A percentile compares a stretch with the other conserved stretches of the same genome.
These are phyloP conservation scores for Naumovozyma castellii DNA, from an alignment of 805 yeast genomes.

Conservation along the genomic window DNA sequence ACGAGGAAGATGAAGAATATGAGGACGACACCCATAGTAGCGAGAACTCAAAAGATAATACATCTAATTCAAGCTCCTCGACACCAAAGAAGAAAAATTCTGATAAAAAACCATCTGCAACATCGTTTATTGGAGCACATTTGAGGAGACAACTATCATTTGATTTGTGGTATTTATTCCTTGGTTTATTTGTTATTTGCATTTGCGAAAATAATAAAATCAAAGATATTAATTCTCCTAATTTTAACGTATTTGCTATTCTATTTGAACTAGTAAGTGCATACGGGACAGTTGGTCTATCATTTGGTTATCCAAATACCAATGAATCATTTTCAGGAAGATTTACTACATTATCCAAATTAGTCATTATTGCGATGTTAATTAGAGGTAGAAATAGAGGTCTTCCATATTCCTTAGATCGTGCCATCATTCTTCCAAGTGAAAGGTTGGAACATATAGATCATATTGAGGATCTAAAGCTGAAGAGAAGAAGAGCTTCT, in stretches of 20 bases:
- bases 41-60: conserved; percentile 13
- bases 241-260: conserved; percentile 60
- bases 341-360: conserved; percentile 64
- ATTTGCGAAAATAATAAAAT: conserved; percentile 71
- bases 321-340: conserved; percentile 64
- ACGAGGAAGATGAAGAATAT: conserved; percentile 13
- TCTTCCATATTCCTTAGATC: conserved; percentile 81
- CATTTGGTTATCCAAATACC: conserved; percentile 68
- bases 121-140: conserved; percentile 74
- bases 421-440: conserved; percentile 83
- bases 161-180: conserved; percentile 86
- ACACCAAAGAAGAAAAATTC: conserved; percentile 4
- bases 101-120: conserved; percentile 11
- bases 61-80: neutral
- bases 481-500: conserved; percentile 9
- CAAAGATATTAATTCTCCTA: conserved; percentile 32
- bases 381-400: conserved; percentile 96
- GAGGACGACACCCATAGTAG: conserved; percentile 8
- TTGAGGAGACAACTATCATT: conserved; percentile 84
- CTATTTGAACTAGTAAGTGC: conserved; percentile 89
- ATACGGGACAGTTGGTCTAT: conserved; percentile 92
- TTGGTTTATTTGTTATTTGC: conserved; percentile 79
- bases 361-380: conserved; percentile 82
- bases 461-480: conserved; percentile 38
- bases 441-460: conserved; percentile 56